A percentile compares a stretch with the other conserved stretches of the same genome.
Evolutionary conservation across 306 rosid genomes (phyloP).

Genomic region (Sophora flavescens): DNA sequence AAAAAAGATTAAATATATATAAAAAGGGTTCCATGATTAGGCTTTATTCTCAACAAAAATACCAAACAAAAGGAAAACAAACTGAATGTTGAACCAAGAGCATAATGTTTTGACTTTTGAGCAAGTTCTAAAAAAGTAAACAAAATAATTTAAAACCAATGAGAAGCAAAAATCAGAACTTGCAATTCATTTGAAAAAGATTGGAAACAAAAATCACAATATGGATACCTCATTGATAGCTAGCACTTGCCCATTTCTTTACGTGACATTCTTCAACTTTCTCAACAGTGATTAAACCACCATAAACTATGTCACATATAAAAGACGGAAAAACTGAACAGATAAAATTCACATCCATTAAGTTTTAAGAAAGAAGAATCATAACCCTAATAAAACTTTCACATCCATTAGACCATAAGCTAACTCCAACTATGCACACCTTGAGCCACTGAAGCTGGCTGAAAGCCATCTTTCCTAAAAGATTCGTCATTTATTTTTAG

Average conservation of each 20-base stretch:
- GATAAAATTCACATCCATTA: not conserved
- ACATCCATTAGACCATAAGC: slow-evolving; percentile 24
- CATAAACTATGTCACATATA: slow-evolving; percentile 4
- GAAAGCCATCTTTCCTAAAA: not conserved
- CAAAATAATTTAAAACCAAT: too few species aligned
- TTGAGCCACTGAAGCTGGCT: slow-evolving; percentile 9
- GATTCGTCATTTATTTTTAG: not conserved
- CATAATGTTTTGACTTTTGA: too few species aligned
- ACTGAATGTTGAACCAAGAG: too few species aligned
- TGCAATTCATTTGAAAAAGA: too few species aligned
- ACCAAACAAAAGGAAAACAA: too few species aligned
- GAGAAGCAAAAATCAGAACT: too few species aligned
- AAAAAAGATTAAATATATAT: not conserved
- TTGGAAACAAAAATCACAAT: too few species aligned
- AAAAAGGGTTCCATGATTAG: not conserved
- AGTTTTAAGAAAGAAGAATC: not conserved
- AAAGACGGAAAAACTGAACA: not conserved
- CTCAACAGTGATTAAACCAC: not conserved
- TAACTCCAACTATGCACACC: slow-evolving; percentile 19
- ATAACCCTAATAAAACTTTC: not conserved
- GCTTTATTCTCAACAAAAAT: too few species aligned
- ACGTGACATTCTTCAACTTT: too few species aligned
- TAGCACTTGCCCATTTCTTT: too few species aligned
- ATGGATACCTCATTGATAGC: too few species aligned
- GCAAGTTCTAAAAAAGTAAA: too few species aligned